These are phyloP conservation scores for Fusarium sp. DNA, from an alignment of 2,329 filamentous ascomycete genomes.

Conservation along the genomic window DNA sequence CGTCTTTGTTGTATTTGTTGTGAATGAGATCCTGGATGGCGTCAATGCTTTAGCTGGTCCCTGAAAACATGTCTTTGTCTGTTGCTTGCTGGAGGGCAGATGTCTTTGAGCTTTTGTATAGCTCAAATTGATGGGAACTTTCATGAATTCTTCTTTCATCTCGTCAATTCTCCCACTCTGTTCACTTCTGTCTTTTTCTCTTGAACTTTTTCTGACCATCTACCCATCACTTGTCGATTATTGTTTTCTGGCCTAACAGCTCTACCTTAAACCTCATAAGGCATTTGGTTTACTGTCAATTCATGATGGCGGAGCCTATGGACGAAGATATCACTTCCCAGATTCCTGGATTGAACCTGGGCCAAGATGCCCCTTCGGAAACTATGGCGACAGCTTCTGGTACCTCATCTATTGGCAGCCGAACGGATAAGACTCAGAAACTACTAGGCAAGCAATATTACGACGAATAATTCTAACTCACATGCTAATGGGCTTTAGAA, in stretches of 20 bases:
- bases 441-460: slow-evolving; percentile 18
- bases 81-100: slow-evolving; percentile 14
- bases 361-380: not conserved
- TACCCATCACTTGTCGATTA: not conserved
- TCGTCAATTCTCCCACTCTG: not conserved
- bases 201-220: not conserved
- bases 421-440: slow-evolving; percentile 16
- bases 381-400: slow-evolving; percentile 2
- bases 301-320: slow-evolving; percentile 26
- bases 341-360: not conserved
- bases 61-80: slow-evolving; percentile 16
- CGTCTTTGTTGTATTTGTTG: slow-evolving; percentile 45
- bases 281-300: not conserved
- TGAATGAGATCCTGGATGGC: slow-evolving; percentile 10
- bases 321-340: slow-evolving; percentile 1
- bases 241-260: not conserved
- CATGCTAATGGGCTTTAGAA: slow-evolving; percentile 31
- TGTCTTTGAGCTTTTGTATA: slow-evolving; percentile 11
- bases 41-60: slow-evolving; percentile 16
- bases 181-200: slow-evolving; percentile 1
- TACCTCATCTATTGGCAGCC: not conserved
- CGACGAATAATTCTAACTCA: no score
- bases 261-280: not conserved
- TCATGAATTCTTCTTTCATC: slow-evolving; percentile 4
- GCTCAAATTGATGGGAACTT: not conserved